Percentiles rank a stretch among this genome's conserved stretches.
Conservation (phyloP, 257 asterid genomes). For the Petrea volubilis region DNA sequence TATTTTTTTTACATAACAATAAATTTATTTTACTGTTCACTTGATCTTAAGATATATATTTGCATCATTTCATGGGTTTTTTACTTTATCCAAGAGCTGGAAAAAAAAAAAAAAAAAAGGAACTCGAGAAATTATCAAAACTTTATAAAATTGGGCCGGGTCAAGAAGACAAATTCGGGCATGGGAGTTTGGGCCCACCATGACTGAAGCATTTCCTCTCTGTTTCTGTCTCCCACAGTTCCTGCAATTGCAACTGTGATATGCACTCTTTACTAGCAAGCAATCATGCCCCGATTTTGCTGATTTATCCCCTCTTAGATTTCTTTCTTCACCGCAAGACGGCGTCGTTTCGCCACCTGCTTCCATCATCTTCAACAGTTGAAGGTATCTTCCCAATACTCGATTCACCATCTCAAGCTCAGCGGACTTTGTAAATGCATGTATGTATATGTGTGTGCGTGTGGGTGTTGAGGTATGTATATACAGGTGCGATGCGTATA, state of each 20-base stretch:
- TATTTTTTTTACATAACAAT: no score
- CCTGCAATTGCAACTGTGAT: not conserved
- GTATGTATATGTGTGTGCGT: not conserved
- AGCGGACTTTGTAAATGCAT: not conserved
- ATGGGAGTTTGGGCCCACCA: not conserved
- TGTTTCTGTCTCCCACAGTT: not conserved
- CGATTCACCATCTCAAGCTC: not conserved
- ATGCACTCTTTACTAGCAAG: constrained; percentile 8
- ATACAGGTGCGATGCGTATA: not conserved
- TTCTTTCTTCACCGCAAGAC: not conserved
- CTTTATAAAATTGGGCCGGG: not conserved
- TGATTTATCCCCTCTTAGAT: not conserved
- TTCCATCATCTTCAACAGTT: not conserved
- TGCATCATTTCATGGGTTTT: no score
- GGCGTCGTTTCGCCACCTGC: not conserved
- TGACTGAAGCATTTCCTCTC: not conserved
- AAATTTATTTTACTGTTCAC: no score
- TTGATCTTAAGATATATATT: no score
- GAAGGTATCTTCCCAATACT: constrained; percentile 7
- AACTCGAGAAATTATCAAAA: not conserved
- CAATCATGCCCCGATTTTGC: not conserved
- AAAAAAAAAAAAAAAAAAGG: no score
- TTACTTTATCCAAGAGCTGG: not conserved
- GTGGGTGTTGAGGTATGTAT: no score
- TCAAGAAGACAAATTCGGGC: not conserved